phyloP scores from a whole-genome alignment of 495 filamentous ascomycete species.

The Xylaria flabelliformis region DNA sequence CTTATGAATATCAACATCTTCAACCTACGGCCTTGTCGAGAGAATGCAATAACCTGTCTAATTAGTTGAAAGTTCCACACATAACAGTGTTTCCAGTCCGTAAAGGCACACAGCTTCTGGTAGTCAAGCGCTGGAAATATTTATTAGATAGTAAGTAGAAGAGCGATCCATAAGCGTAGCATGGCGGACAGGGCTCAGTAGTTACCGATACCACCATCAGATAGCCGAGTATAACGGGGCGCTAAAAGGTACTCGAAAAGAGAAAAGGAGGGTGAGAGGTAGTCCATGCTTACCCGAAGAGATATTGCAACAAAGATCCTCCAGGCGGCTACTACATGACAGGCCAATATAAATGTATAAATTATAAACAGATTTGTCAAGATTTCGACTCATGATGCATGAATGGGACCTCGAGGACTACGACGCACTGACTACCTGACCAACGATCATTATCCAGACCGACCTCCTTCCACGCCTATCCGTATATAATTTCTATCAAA shows the following conservation, averaged over 20 bases:
- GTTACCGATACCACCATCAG: conserved; percentile 4
- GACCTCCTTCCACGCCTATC: not conserved
- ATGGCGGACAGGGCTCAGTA: not conserved
- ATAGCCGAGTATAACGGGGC: not conserved
- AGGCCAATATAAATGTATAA: not conserved
- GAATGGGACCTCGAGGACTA: not conserved
- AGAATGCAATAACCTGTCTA: not conserved
- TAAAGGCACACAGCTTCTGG: not conserved
- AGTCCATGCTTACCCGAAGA: not conserved
- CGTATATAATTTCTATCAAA: not conserved
- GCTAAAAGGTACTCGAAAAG: not conserved
- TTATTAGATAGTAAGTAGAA: not conserved
- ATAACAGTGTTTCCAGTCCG: not conserved
- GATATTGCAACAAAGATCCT: not conserved
- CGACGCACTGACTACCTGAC: not conserved
- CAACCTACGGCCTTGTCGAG: not conserved
- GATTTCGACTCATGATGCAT: not conserved
- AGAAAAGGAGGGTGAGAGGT: not conserved
- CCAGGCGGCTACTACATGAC: not conserved
- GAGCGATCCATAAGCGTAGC: not conserved
- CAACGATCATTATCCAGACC: not conserved
- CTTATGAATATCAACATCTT: not conserved
- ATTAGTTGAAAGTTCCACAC: not conserved
- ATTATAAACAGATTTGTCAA: not conserved
- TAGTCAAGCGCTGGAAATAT: not conserved